A percentile compares a stretch with the other conserved stretches of the same genome.
These are phyloP conservation scores for Populus trichocarpa DNA, from an alignment of 441 rosid species.

Conservation along the genomic window DNA sequence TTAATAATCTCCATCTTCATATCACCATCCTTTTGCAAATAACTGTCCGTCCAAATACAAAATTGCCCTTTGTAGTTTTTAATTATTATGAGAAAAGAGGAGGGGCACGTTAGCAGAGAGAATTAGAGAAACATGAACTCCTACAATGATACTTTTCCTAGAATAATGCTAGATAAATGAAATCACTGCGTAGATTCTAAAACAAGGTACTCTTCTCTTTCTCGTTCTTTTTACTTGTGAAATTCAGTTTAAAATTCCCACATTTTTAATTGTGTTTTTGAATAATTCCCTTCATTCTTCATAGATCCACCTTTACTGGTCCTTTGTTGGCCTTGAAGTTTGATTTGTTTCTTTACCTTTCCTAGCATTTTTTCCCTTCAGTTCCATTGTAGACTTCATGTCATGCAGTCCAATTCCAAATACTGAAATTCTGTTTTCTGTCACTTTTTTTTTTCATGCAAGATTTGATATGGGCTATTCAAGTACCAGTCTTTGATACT, in stretches of 20 bases:
- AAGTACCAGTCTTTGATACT: not conserved
- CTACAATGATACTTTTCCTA: too few species aligned
- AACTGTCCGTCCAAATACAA: too few species aligned
- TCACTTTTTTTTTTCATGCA: not conserved
- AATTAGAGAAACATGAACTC: too few species aligned
- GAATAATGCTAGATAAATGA: too few species aligned
- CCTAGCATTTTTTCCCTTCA: not conserved
- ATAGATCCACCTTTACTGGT: constrained; percentile 11
- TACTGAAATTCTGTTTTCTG: not conserved
- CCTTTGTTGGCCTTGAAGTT: not conserved
- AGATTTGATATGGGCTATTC: not conserved
- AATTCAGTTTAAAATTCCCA: too few species aligned
- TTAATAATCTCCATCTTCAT: too few species aligned
- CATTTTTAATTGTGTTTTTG: too few species aligned
- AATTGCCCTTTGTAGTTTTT: too few species aligned
- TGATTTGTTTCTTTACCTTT: not conserved
- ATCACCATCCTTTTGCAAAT: too few species aligned
- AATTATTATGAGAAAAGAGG: too few species aligned
- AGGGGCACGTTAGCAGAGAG: too few species aligned
- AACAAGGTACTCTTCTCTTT: not conserved
- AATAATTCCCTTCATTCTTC: not conserved
- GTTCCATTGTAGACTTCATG: not conserved
- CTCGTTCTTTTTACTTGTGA: not conserved
- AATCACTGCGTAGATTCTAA: not conserved
- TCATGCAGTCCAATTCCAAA: not conserved